phyloP scores from a whole-genome alignment of 2,329 filamentous ascomycete genomes.

The Talaromyces sp. region DNA sequence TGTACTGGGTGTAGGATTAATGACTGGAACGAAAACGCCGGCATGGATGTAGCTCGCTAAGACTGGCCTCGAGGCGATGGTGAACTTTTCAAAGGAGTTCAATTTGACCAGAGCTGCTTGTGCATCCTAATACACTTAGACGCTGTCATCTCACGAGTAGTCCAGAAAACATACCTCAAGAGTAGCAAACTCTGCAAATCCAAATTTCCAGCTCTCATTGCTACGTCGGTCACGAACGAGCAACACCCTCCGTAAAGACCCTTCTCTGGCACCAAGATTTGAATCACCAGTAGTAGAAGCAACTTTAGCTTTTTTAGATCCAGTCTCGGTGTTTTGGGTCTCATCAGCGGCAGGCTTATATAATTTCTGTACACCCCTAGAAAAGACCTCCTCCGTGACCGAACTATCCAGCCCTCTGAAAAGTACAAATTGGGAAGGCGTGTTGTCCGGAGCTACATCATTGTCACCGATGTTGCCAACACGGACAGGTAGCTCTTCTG shows the following conservation, averaged over 20 bases:
- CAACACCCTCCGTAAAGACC: conserved; percentile 72
- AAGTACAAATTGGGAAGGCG: conserved; percentile 71
- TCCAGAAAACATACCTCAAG: conserved; percentile 49
- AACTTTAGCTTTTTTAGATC: conserved; percentile 47
- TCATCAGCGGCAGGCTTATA: conserved; percentile 54
- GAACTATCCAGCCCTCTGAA: conserved; percentile 68
- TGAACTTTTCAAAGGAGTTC: conserved; percentile 69
- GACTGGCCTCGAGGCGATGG: conserved; percentile 70
- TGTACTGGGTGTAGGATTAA: conserved; percentile 57
- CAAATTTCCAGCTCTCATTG: conserved; percentile 74
- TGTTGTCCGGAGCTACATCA: conserved; percentile 53
- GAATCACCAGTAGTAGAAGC: conserved; percentile 56
- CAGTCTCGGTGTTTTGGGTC: conserved; percentile 25
- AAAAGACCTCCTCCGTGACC: conserved; percentile 69
- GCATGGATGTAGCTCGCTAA: conserved; percentile 73
- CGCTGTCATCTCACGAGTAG: not conserved
- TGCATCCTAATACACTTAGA: conserved; percentile 53
- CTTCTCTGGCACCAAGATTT: conserved; percentile 67
- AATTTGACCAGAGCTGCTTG: conserved; percentile 70
- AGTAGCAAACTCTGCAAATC: conserved; percentile 78
- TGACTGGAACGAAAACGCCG: conserved; percentile 77
- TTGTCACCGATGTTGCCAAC: conserved; percentile 54
- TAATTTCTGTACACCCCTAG: conserved; percentile 69
- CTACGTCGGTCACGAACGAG: conserved; percentile 69
- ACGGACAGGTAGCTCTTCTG: conserved; percentile 40